Conservation (phyloP, 768 basidiomycete genomes). For the Xerocomellus amylosporus region DNA sequence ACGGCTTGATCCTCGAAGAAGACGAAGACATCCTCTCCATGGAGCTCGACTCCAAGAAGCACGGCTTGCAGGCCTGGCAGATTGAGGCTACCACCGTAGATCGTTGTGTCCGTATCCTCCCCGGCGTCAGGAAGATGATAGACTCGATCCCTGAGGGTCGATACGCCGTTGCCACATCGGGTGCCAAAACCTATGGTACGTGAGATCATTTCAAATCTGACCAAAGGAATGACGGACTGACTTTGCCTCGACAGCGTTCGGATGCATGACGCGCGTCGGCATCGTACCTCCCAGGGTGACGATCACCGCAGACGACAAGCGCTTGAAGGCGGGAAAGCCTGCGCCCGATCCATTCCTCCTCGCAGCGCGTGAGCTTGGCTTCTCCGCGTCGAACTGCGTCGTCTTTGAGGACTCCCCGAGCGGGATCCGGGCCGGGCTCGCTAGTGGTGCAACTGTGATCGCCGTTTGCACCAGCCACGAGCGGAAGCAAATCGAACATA, state of each 20-base stretch:
- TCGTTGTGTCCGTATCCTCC: constrained; percentile 66
- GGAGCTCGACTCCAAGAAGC: constrained; percentile 28
- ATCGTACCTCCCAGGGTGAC: constrained; percentile 66
- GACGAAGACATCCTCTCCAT: constrained; percentile 34
- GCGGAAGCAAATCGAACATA: constrained; percentile 49
- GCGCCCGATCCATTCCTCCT: constrained; percentile 64
- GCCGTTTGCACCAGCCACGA: constrained; percentile 75
- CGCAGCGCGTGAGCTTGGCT: constrained; percentile 57
- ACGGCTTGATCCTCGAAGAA: constrained; percentile 33
- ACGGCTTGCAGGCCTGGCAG: constrained; percentile 49
- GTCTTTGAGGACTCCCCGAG: constrained; percentile 76
- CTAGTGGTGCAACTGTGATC: constrained; percentile 69
- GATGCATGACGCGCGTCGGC: constrained; percentile 69
- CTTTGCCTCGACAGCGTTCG: constrained; percentile 41
- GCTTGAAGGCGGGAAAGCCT: constrained; percentile 63
- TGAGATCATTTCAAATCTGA: constrained; percentile 3
- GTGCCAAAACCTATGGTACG: constrained; percentile 67
- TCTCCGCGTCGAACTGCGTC: constrained; percentile 56
- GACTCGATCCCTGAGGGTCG: constrained; percentile 60
- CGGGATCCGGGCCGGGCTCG: constrained; percentile 67
- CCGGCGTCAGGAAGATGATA: constrained; percentile 66
- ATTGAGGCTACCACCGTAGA: constrained; percentile 54
- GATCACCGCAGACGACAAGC: constrained; percentile 74
- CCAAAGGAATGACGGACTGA: neutral
- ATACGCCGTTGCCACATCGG: constrained; percentile 73